Conservation (phyloP, 2,329 filamentous ascomycete genomes). For the Cladosporium austrohemisphaericum region DNA sequence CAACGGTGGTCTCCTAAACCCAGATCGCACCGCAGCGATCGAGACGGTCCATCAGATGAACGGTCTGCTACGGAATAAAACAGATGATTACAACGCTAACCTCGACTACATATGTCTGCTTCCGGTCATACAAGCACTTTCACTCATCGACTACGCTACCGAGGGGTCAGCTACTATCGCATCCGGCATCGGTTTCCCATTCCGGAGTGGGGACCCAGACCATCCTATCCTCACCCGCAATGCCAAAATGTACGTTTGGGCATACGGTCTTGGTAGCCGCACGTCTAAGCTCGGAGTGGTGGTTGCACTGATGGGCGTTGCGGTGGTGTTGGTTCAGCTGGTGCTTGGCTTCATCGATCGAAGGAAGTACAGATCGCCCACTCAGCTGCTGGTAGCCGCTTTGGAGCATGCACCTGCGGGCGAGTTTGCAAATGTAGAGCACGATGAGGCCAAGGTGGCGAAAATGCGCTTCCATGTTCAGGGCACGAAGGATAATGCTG, state of each 20-base stretch:
- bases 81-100: neutral
- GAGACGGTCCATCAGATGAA: neutral
- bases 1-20: conserved; percentile 6
- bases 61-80: too few relatives aligned
- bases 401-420: conserved; percentile 22
- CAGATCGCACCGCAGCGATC: conserved; percentile 4
- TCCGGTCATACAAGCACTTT: conserved; percentile 20
- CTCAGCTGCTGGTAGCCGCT: conserved; percentile 25
- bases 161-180: neutral
- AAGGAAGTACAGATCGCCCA: conserved; percentile 16
- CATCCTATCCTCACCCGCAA: conserved; percentile 13
- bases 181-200: neutral
- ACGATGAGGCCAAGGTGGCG: conserved; percentile 20
- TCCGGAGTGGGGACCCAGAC: neutral
- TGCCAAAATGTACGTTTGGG: conserved; percentile 23
- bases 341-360: conserved; percentile 20
- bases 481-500: conserved; percentile 15
- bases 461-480: conserved; percentile 20
- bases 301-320: conserved; percentile 18
- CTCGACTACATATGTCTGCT: neutral
- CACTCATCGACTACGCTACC: conserved; percentile 23
- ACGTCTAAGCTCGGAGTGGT: conserved; percentile 22
- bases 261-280: conserved; percentile 23
- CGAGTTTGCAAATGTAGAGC: conserved; percentile 21
- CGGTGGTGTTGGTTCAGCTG: conserved; percentile 22